A percentile compares a stretch with the other conserved stretches of the same genome.
Conservation (phyloP, 1,284 basidiomycete species). For the Heterobasidion occidentale region DNA sequence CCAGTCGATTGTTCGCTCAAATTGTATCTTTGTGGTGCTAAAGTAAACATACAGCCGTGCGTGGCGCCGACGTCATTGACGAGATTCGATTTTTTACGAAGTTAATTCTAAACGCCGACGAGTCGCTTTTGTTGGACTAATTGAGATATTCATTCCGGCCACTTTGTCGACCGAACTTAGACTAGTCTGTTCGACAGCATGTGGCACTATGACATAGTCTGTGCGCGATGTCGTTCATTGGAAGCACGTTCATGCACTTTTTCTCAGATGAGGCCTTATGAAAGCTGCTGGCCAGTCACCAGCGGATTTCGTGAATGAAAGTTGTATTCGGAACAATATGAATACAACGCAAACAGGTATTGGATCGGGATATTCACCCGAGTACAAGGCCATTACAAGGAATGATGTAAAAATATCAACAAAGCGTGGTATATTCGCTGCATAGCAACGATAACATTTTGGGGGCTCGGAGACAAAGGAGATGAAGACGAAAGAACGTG, state of each 20-base stretch:
- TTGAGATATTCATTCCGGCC: background rate
- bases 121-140: constrained; percentile 2
- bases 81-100: constrained; percentile 19
- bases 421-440: background rate
- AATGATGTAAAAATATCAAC: too few relatives aligned
- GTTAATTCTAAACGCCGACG: constrained; percentile 20
- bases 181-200: background rate
- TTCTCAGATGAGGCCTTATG: too few relatives aligned
- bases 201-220: background rate
- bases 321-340: too few relatives aligned
- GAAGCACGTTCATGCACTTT: too few relatives aligned
- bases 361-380: too few relatives aligned
- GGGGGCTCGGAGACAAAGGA: background rate
- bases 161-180: background rate
- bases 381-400: too few relatives aligned
- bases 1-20: background rate
- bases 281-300: too few relatives aligned
- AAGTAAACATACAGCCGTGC: constrained; percentile 10
- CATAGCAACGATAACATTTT: background rate
- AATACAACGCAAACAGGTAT: too few relatives aligned
- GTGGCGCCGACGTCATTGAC: constrained; percentile 13
- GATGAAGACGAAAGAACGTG: background rate
- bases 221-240: background rate
- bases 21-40: background rate
- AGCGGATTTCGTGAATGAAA: too few relatives aligned